Percentiles rank a stretch among this genome's conserved stretches.
Conservation (phyloP, 179 eudicot species). For the Actinidia arguta region DNA sequence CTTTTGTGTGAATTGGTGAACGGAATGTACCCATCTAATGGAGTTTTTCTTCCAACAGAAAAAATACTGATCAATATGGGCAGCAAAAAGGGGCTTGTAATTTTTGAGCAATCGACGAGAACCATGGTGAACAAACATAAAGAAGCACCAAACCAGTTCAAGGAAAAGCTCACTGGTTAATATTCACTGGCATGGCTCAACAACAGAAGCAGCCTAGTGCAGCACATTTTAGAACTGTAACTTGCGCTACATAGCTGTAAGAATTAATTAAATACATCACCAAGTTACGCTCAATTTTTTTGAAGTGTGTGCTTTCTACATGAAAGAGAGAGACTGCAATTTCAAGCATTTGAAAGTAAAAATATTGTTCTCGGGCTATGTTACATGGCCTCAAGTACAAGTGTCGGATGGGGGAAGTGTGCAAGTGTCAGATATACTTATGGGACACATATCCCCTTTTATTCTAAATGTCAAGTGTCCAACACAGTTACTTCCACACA, state of each 20-base stretch:
- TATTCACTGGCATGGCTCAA: not conserved
- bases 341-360: no score
- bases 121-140: slow-evolving; percentile 41
- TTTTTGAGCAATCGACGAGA: slow-evolving; percentile 21
- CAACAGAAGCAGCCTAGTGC: not conserved
- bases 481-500: no score
- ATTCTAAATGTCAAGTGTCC: no score
- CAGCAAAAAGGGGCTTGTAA: slow-evolving; percentile 1
- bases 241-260: not conserved
- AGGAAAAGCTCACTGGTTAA: not conserved
- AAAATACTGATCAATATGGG: slow-evolving; percentile 1
- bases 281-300: not conserved
- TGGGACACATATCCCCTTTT: no score
- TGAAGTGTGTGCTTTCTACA: not conserved
- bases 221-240: not conserved
- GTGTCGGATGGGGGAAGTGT: no score
- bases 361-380: no score
- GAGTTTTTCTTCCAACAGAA: slow-evolving; percentile 18
- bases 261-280: not conserved
- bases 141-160: slow-evolving; percentile 26
- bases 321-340: not conserved
- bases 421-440: no score
- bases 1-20: slow-evolving; percentile 22
- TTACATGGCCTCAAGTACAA: no score
- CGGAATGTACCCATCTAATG: slow-evolving; percentile 29